phyloP scores from a whole-genome alignment of 164 flowering plant genomes.

The Protea cynaroides region DNA sequence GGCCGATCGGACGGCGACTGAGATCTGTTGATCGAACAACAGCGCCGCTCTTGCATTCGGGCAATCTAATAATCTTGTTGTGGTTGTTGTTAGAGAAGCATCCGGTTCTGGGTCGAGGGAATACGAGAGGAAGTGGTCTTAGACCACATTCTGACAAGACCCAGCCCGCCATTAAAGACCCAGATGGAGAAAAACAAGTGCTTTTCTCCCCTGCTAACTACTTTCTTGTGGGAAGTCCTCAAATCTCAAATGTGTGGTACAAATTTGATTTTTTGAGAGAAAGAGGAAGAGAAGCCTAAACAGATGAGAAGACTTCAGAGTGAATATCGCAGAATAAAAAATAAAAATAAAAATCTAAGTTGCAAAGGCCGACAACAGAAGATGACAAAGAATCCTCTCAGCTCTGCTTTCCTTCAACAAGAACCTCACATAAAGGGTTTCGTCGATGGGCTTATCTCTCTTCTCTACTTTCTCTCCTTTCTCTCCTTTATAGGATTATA shows the following conservation, averaged over 20 bases:
- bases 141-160: conserved; percentile 39
- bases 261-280: background rate
- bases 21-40: conserved; percentile 16
- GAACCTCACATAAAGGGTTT: too few species aligned
- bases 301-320: too few species aligned
- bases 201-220: too few species aligned
- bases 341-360: too few species aligned
- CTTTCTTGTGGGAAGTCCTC: too few species aligned
- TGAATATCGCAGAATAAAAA: too few species aligned
- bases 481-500: background rate
- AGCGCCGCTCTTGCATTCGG: background rate
- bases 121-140: conserved; percentile 26
- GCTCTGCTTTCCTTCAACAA: too few species aligned
- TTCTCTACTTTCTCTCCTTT: background rate
- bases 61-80: conserved; percentile 7
- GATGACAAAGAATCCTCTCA: too few species aligned
- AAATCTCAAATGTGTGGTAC: background rate
- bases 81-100: conserved; percentile 2
- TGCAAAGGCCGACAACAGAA: too few species aligned
- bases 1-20: conserved; percentile 3
- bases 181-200: conserved; percentile 3
- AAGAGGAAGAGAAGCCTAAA: background rate
- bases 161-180: conserved; percentile 25
- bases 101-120: conserved; percentile 19
- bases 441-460: too few species aligned